Base-by-base conservation (phyloP, 371 early-diverging fungal genomes). In the Haplosporangium sp. region DNA sequence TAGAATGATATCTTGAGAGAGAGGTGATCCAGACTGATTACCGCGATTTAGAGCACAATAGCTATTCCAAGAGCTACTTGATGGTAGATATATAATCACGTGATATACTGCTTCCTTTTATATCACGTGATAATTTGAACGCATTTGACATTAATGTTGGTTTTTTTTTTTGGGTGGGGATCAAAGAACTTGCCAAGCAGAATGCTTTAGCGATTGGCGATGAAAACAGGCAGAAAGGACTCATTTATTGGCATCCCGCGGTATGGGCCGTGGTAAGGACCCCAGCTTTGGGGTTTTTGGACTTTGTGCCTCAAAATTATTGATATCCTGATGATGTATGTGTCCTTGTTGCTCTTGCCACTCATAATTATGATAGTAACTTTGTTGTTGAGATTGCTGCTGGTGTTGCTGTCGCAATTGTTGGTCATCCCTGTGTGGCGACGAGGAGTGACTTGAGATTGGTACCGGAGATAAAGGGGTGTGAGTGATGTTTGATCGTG, bases 191-290 rank as follows among this genome's bases (percentile, higher is more conserved):
- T n/a, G n/a, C n/a, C n/a, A n/a, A n/a, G n/a, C n/a, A n/a, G n/a
- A n/a, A n/a, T n/a, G n/a, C n/a, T 42, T 42, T n/a, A 20, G 3
- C 36, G 40, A 16, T 16, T 56, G 4, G 2, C 36, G 11, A 5
- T 23, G 14, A 42, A 57, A 42, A 9, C 14, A 38, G 47, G n/a
- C 38, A 18, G 46, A 18, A 52, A 47, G 55, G 36, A 42, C 6
- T 38, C 21, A 52, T 62, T 40, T 53, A 7, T 12, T 43, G 36
- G 14, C 8, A 36, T 59, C 66, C 20, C 66, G 51, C 23, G 66
- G 66, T 13, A 66, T 66, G 23, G 66, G 66, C 41, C 66, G 58
- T 10, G 68, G 68, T 36, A 68, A 42, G 14, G 62, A 61, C 5
- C 48, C 68, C 29, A 68, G 21, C 43, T 56, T 68, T 18, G 68